These are phyloP conservation scores for Flueggea neowawraea DNA, from an alignment of 441 rosid species.

Conservation along the genomic window DNA sequence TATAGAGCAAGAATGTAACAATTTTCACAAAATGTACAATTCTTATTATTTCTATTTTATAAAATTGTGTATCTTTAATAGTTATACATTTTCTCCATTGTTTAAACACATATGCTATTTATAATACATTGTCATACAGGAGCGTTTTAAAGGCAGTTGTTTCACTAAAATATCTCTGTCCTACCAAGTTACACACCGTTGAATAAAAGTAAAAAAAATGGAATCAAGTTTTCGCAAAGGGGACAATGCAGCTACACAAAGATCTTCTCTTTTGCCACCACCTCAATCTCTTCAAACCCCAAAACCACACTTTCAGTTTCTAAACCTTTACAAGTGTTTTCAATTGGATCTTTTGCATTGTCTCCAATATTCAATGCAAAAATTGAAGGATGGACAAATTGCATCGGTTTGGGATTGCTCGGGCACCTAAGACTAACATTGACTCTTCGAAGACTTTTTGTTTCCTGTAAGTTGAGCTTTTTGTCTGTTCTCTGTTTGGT, in stretches of 20 bases:
- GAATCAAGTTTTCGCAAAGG: conserved; percentile 31
- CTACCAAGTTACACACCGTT: too few species aligned
- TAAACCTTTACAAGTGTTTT: conserved; percentile 42
- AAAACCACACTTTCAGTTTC: conserved; percentile 36
- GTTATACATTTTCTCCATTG: too few species aligned
- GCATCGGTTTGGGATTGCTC: conserved; percentile 84
- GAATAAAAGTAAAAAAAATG: too few species aligned
- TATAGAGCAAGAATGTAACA: too few species aligned
- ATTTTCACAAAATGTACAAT: too few species aligned
- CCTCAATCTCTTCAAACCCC: conserved; percentile 20
- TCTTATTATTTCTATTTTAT: too few species aligned
- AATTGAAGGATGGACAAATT: conserved; percentile 87
- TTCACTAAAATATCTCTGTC: too few species aligned
- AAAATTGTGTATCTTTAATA: too few species aligned
- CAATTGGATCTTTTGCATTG: conserved; percentile 26
- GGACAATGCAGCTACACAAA: conserved; percentile 7
- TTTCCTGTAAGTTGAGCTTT: conserved; percentile 61
- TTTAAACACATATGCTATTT: too few species aligned
- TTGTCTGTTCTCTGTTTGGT: conserved; percentile 13
- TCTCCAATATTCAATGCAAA: conserved; percentile 86
- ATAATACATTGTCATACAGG: too few species aligned
- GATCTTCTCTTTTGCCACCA: conserved; percentile 37
- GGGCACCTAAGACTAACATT: conserved; percentile 81
- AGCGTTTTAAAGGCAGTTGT: too few species aligned
- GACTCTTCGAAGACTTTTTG: conserved; percentile 92